A percentile compares a stretch with the other conserved stretches of the same genome.
Evolutionary conservation across 768 basidiomycete genomes (phyloP).

Genomic region (Podaxis carcinomalis): DNA sequence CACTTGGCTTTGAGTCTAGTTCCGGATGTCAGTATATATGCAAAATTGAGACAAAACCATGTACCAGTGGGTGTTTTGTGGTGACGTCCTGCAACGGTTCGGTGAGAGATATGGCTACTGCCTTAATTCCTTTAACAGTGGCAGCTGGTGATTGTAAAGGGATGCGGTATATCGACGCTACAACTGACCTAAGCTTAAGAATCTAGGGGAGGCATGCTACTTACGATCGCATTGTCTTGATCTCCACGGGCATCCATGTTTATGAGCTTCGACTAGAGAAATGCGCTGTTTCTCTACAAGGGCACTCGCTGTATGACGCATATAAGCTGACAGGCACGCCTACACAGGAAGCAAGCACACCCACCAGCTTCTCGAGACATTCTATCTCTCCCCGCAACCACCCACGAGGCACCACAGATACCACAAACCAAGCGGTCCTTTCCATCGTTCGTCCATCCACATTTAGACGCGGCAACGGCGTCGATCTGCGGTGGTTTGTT

Average conservation of each 20-base stretch:
- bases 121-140: slow-evolving; percentile 59
- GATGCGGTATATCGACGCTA: slow-evolving; percentile 71
- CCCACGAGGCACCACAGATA: slow-evolving; percentile 70
- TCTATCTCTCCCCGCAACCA: slow-evolving; percentile 64
- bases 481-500: slow-evolving; percentile 73
- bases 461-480: slow-evolving; percentile 76
- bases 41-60: slow-evolving; percentile 15
- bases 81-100: slow-evolving; percentile 47
- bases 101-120: slow-evolving; percentile 49
- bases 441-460: slow-evolving; percentile 82
- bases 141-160: slow-evolving; percentile 62
- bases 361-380: slow-evolving; percentile 75
- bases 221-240: slow-evolving; percentile 74
- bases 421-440: slow-evolving; percentile 76
- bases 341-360: slow-evolving; percentile 22
- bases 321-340: neutral
- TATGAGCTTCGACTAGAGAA: slow-evolving; percentile 67
- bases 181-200: neutral
- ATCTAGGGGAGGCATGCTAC: slow-evolving; percentile 18
- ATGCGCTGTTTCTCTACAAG: slow-evolving; percentile 70
- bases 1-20: slow-evolving; percentile 57
- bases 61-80: slow-evolving; percentile 72
- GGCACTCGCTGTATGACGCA: slow-evolving; percentile 45
- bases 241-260: slow-evolving; percentile 83
- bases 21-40: neutral